Percentiles rank a stretch among this genome's conserved stretches.
Conservation (phyloP, 2,329 filamentous ascomycete genomes). For the Nemania bipapillata region DNA sequence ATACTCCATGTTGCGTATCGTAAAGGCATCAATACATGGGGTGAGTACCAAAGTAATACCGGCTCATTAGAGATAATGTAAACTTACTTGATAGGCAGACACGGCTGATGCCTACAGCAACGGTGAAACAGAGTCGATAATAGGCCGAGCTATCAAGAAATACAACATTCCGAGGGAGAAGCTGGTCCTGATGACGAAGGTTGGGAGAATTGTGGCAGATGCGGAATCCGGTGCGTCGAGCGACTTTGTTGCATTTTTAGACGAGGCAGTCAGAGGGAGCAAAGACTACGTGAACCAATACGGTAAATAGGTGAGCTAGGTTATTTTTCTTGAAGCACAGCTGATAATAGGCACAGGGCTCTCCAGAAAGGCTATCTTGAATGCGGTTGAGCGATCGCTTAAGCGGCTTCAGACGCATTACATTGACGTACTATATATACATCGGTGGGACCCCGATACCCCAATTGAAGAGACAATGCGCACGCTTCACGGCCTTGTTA, state of each 20-base stretch:
- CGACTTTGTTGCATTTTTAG: slow-evolving; percentile 18
- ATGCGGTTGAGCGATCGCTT: slow-evolving; percentile 53
- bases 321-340: slow-evolving; percentile 11
- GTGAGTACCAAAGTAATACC: slow-evolving; percentile 11
- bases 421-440: slow-evolving; percentile 63
- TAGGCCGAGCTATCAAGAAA: slow-evolving; percentile 30
- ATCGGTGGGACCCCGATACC: slow-evolving; percentile 66
- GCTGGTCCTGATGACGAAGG: slow-evolving; percentile 31
- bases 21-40: slow-evolving; percentile 18
- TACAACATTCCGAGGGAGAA: slow-evolving; percentile 31
- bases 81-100: slow-evolving; percentile 21
- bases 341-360: slow-evolving; percentile 18
- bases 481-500: slow-evolving; percentile 69
- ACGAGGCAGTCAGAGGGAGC: slow-evolving; percentile 9
- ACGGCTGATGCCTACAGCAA: slow-evolving; percentile 32
- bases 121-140: slow-evolving; percentile 24
- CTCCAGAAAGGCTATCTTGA: slow-evolving; percentile 52
- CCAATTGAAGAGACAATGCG: slow-evolving; percentile 71
- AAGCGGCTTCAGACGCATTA: slow-evolving; percentile 60
- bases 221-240: slow-evolving; percentile 5
- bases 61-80: slow-evolving; percentile 11
- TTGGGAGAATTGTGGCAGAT: slow-evolving; percentile 18
- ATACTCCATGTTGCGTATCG: slow-evolving; percentile 14
- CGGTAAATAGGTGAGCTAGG: slow-evolving; percentile 42
- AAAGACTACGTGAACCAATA: slow-evolving; percentile 30